These are phyloP conservation scores for Aspergillus quadrilineatus DNA, from an alignment of 2,329 filamentous ascomycete genomes.

Conservation along the genomic window DNA sequence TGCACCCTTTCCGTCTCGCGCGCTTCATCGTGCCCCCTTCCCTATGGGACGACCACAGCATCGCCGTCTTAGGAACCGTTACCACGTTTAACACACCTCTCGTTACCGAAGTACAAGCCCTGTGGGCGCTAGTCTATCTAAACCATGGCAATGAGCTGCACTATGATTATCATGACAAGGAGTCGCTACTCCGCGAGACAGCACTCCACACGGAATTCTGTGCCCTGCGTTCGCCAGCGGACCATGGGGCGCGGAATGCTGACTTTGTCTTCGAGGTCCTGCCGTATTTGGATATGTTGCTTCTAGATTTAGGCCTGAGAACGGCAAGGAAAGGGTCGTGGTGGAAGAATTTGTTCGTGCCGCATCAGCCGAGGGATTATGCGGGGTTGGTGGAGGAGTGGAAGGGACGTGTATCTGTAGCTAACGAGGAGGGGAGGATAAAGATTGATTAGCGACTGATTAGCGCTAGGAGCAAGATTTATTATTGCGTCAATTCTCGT, in stretches of 20 bases:
- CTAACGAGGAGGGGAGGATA: too few relatives aligned
- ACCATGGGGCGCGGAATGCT: too few relatives aligned
- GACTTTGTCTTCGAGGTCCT: too few relatives aligned
- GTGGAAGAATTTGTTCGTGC: neutral
- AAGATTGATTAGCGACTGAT: too few relatives aligned
- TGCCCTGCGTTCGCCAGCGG: too few relatives aligned
- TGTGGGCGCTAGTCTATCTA: conserved; percentile 10
- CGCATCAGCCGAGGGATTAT: neutral
- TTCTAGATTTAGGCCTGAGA: too few relatives aligned
- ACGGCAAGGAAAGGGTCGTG: too few relatives aligned
- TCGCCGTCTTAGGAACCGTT: conserved; percentile 6
- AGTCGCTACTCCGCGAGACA: neutral
- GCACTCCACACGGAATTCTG: neutral
- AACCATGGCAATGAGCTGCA: neutral
- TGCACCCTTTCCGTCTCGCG: neutral
- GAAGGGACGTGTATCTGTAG: neutral
- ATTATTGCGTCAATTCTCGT: too few relatives aligned
- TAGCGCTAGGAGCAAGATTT: too few relatives aligned
- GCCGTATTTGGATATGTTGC: too few relatives aligned
- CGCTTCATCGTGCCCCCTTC: conserved; percentile 7
- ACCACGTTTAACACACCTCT: neutral
- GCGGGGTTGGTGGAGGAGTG: neutral
- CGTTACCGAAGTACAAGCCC: conserved; percentile 3
- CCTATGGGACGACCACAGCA: neutral
- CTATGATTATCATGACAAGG: neutral